Evolutionary conservation across 768 basidiomycete species (phyloP), one percentile per base, ranked within the genome.

Genomic region (Kwoniella botswanensis): DNA sequence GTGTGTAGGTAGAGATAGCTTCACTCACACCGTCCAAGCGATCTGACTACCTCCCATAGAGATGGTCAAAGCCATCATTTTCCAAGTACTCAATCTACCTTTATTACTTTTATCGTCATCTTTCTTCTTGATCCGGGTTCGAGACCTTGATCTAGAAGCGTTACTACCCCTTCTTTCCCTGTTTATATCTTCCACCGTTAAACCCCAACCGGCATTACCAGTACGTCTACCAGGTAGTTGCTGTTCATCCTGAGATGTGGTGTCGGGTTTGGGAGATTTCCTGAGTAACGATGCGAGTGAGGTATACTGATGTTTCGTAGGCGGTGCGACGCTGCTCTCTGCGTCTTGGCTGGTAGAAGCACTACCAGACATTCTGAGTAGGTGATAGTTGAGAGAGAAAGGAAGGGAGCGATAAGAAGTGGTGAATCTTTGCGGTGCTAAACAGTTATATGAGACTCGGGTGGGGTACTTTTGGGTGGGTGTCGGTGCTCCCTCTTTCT

Each of bases 11-110:
- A 9, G 7, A 35, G 35, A 35, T 35, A 35, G 18, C 4, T 29
- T 1, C 12, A 68, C 79, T 73, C 56, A 83, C 82, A 70, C 68
- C 4, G 68, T 70, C 68, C 68, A 70, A 59, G 68, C 68, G 24
- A 70, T 70, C 71, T 83, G 82, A 82, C 81, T 93, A 17, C 96
- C 96, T 55, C 90, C 93, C 92, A 98, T 95, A 9, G 94, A 93
- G 71, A 97, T 88, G 70, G 85, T 85, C 63, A 86, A 74, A 29
- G 81, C 79, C 72, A 85, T 73, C 70, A 85, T 73, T 44, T 76
- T 72, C 73, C 74, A 78, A 24, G 78, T 72, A 44, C 79, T 79
- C 71, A 82, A 72, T 44, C 70, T 76, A 53, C 63, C 65, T 65
- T 78, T 81, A 22, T 65, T 68, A 50, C 46, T 15, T 67, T 73